Percentiles rank a stretch among this genome's conserved stretches.
Conservation (phyloP, 2,329 filamentous ascomycete genomes). For the Fusarium sp. region DNA sequence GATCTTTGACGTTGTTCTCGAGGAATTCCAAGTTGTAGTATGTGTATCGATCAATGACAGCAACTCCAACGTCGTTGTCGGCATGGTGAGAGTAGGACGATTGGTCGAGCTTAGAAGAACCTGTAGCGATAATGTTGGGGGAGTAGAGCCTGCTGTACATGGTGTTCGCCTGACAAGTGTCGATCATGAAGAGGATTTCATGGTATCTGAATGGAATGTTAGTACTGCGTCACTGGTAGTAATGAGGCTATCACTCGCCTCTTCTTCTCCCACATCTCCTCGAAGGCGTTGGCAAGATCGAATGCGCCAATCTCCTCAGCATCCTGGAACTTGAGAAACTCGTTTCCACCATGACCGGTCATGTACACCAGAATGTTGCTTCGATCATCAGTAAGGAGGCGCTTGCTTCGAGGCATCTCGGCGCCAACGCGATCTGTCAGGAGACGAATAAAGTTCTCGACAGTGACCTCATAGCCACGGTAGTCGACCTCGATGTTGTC, state of each 20-base stretch:
- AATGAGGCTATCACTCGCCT: conserved; percentile 61
- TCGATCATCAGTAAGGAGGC: conserved; percentile 91
- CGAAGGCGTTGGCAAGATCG: conserved; percentile 95
- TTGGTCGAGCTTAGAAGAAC: conserved; percentile 95
- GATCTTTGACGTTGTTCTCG: conserved; percentile 87
- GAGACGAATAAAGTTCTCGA: conserved; percentile 97
- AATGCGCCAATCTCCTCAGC: conserved; percentile 97
- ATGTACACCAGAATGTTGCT: conserved; percentile 99
- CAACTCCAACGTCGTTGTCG: conserved; percentile 96
- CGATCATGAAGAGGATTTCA: conserved; percentile 99
- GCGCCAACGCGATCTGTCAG: conserved; percentile 94
- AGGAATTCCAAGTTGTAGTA: conserved; percentile 99
- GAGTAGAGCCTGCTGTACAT: conserved; percentile 99
- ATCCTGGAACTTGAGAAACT: conserved; percentile 98
- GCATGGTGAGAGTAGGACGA: conserved; percentile 98
- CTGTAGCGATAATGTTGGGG: conserved; percentile 96
- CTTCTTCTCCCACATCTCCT: conserved; percentile 99
- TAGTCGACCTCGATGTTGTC: conserved; percentile 99
- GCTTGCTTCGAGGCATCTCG: conserved; percentile 94
- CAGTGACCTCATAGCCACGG: conserved; percentile 96
- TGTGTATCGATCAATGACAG: conserved; percentile 97
- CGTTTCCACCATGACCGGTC: conserved; percentile 97
- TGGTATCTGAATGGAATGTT: conserved; percentile 73
- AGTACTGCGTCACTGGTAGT: conserved; percentile 23
- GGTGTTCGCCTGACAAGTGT: conserved; percentile 98